Base-by-base conservation (phyloP, 305 asterid genomes). In the Stenogyne calaminthoides region DNA sequence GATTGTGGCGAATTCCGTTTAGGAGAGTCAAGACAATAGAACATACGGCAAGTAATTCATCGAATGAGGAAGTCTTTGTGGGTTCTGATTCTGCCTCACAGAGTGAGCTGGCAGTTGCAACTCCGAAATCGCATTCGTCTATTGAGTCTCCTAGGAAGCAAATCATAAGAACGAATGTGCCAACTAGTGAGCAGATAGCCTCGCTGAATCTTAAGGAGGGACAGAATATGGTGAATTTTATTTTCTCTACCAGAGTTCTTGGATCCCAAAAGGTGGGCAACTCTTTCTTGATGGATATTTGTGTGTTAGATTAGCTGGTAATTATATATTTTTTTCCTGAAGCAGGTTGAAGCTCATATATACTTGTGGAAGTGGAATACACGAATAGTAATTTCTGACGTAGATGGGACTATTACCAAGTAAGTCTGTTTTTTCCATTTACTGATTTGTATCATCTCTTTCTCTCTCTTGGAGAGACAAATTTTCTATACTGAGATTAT, bases 311-410 rank as follows among this genome's bases (percentile, higher is more conserved):
- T 18, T 16, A 39, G 58, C 22, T 44, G 54, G 46, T 59, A 32
- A 32, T 32, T 32, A 32, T 32, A 32, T 32, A 32, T 60, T 8
- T 42, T 46, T 68, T 54, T 54, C 0, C 40, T 79, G 78, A 58
- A 61, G 70, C 89, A 91, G 97, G 98, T 93, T 70, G 98, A 93
- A 75, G 97, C 98, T 84, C 98, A 93, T 86, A 93, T 93, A 74
- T 93, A 93, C 85, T 79, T 93, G 92, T 93, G 98, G 98, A 91
- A 83, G 89, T 93, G 96, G 96, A 91, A 93, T 85, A 88, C 98
- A 5, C 78, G 90, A 52, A 93, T 93, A 18, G 98, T 93, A 19
- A 93, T 93, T 77, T 93, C 98, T 27, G 97, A 91, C 58, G 98
- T 93, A 67, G 98, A 93, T 75, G 98, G 98, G 72, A 91, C 98